Evolutionary conservation across 306 rosid species (phyloP).

Genomic region (Corylus avellana): DNA sequence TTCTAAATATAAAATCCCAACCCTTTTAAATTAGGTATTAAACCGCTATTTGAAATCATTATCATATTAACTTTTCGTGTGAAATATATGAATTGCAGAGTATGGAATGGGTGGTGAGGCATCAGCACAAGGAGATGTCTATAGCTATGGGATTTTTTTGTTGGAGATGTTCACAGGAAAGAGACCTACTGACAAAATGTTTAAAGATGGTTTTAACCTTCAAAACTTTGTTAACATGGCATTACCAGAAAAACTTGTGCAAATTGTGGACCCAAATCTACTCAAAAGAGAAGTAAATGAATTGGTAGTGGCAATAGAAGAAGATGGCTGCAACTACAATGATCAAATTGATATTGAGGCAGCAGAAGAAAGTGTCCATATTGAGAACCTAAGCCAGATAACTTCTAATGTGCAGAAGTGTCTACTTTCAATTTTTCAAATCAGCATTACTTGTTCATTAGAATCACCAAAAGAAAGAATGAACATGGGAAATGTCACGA

Average conservation of each 20-base stretch:
- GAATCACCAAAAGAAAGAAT: slow-evolving; percentile 35
- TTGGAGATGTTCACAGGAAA: slow-evolving; percentile 28
- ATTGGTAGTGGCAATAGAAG: not conserved
- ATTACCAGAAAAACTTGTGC: slow-evolving; percentile 22
- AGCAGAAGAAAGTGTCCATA: not conserved
- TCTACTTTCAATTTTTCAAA: slow-evolving; percentile 5
- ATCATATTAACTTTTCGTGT: not conserved
- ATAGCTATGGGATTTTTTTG: slow-evolving; percentile 44
- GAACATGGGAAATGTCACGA: slow-evolving; percentile 29
- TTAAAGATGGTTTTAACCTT: slow-evolving; percentile 29
- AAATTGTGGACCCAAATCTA: slow-evolving; percentile 37
- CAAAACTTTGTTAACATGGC: slow-evolving; percentile 23
- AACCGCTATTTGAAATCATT: not conserved
- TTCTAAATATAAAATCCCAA: too few relatives aligned
- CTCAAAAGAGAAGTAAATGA: slow-evolving; percentile 13
- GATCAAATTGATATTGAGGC: not conserved
- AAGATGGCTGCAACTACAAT: not conserved
- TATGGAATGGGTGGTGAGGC: slow-evolving; percentile 32
- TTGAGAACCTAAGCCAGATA: not conserved
- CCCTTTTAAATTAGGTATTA: not conserved
- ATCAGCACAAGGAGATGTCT: slow-evolving; percentile 33
- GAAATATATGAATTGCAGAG: slow-evolving; percentile 26
- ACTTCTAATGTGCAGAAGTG: slow-evolving; percentile 13
- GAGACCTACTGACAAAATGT: slow-evolving; percentile 40
- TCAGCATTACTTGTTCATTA: slow-evolving; percentile 37